A percentile compares a stretch with the other conserved stretches of the same genome.
These are phyloP conservation scores for Dactylonectria estremocensis DNA, from an alignment of 2,329 filamentous ascomycete species.

Conservation along the genomic window DNA sequence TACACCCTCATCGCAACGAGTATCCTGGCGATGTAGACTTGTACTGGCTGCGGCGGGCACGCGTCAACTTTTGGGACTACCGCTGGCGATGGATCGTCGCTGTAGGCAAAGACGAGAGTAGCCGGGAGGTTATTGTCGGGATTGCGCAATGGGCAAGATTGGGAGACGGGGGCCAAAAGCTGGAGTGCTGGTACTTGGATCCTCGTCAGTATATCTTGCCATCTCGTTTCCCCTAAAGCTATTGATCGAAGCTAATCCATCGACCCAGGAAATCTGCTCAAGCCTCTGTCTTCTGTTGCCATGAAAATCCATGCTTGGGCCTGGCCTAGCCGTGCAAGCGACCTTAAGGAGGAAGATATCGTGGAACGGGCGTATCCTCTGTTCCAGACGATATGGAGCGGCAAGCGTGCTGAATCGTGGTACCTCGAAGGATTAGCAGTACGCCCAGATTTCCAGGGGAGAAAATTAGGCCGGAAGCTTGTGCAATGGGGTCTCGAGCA, in stretches of 20 bases:
- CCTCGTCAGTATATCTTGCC: constrained; percentile 33
- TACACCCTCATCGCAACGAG: constrained; percentile 53
- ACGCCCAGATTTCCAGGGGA: constrained; percentile 57
- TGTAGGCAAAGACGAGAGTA: constrained; percentile 35
- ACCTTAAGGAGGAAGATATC: constrained; percentile 33
- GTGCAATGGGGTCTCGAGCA: constrained; percentile 59
- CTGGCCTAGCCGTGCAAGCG: constrained; percentile 31
- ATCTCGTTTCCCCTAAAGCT: fast-evolving
- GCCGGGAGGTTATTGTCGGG: constrained; percentile 30
- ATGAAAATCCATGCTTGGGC: constrained; percentile 33
- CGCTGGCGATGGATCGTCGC: constrained; percentile 48
- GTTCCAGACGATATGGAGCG: constrained; percentile 39
- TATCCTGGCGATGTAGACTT: constrained; percentile 50
- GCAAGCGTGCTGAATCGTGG: constrained; percentile 49
- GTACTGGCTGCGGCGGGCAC: constrained; percentile 49
- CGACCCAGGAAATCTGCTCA: constrained; percentile 36
- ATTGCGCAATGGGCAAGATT: constrained; percentile 42
- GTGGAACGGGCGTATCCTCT: constrained; percentile 37
- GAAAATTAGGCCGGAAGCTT: constrained; percentile 55
- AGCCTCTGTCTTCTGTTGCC: constrained; percentile 30
- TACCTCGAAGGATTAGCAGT: constrained; percentile 57
- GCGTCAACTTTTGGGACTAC: constrained; percentile 50
- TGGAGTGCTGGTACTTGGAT: constrained; percentile 33
- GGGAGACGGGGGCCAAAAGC: constrained; percentile 33
- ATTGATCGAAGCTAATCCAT: background rate